Base-by-base conservation (phyloP, 179 eudicot species). In the Nepenthes alata region DNA sequence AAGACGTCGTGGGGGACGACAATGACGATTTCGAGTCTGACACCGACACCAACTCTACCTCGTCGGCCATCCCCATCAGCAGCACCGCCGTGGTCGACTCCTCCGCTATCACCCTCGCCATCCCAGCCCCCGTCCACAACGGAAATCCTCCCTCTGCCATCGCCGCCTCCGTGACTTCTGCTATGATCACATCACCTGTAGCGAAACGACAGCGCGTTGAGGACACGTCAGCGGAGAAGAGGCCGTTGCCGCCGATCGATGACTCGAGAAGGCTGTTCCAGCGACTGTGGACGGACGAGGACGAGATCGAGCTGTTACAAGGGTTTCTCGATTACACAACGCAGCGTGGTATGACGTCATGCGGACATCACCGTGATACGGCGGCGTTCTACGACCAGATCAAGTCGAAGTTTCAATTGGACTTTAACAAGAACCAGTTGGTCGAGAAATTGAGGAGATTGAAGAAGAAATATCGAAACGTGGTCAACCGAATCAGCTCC, bases 341-440 rank as follows among this genome's bases (percentile, higher is more conserved):
- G 8, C 69, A 65, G 37, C 70, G 76, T 3, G 84, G 86, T 2
- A 64, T 71, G 2, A 61, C 38, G 3, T 63, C 38, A 15, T 54
- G 77, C 11, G 70, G 77, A 2, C 79, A 83, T 53, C 85, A 81
- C 50, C 78, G 74, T 5, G 87, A 82, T 37, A 85, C 98, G 51
- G 61, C 87, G 8, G 90, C 95, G 63, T 93, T 93, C 11, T 93
- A 93, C 44, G 98, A 93, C 35, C 96, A 85, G 88, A 89, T 93
- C 76, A 86, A 78, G 74, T 57, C 61, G 4, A 89, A 82, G 61
- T 71, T 93, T 2, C 98, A 89, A 77, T 79, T 89, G 35, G 95
- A 85, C 54, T 93, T 87, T 41, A 89, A 89, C 37, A 86, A 86
- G 83, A 89, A 80, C 47, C 98, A 93, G 70, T 63, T 93, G 35